These are phyloP conservation scores for Aureobasidium melanogenum DNA, from an alignment of 2,329 filamentous ascomycete genomes.

Conservation along the genomic window DNA sequence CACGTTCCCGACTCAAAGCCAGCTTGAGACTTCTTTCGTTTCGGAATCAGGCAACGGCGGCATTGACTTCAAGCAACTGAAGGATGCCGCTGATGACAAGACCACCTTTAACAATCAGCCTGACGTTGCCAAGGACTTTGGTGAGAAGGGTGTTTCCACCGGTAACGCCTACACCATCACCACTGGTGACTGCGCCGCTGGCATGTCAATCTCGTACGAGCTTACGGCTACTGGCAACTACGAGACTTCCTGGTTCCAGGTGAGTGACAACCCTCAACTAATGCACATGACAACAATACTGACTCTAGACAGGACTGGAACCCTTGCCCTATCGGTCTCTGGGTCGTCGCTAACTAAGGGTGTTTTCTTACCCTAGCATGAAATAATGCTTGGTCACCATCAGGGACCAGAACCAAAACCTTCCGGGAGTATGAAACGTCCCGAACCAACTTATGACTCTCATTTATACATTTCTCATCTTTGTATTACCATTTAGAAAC, in stretches of 20 bases:
- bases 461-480: not conserved
- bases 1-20: constrained; percentile 50
- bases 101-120: constrained; percentile 34
- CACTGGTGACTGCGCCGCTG: constrained; percentile 19
- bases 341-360: constrained; percentile 7
- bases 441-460: constrained; percentile 3
- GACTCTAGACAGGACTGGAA: constrained; percentile 15
- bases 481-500: not conserved
- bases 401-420: not conserved
- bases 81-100: constrained; percentile 32
- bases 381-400: not conserved
- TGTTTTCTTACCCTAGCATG: not conserved
- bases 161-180: constrained; percentile 23
- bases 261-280: not conserved
- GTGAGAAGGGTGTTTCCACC: constrained; percentile 14
- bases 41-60: constrained; percentile 45
- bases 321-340: constrained; percentile 13
- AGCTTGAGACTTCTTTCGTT: constrained; percentile 54
- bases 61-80: constrained; percentile 35
- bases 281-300: not conserved
- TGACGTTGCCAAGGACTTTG: constrained; percentile 7
- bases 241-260: constrained; percentile 18
- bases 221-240: constrained; percentile 17
- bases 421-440: not conserved
- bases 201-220: constrained; percentile 19